Base-by-base conservation (phyloP, 164 flowering plant genomes). In the Piper betle region DNA sequence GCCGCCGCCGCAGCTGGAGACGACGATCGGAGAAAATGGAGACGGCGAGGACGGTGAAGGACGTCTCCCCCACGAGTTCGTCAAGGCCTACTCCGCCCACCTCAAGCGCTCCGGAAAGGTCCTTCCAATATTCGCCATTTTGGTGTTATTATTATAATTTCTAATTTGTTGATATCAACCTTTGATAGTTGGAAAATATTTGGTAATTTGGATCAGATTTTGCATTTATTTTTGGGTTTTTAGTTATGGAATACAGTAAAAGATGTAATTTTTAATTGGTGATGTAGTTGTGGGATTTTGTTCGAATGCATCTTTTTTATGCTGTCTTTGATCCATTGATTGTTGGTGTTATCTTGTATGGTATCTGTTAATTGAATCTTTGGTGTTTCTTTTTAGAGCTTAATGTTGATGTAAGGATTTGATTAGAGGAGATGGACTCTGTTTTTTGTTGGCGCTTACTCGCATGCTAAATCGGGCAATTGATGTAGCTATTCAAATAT, bases 81-180 rank as follows among this genome's bases (percentile, higher is more conserved):
- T 82, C 55, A 82, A 84, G 68, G 80, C 84, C 17, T 84, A 82
- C 62, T 53, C 90, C 2, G 77, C 84, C 59, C 91, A 85, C 52
- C 91, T 85, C 68, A 85, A 85, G 74, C 78, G 87, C 48, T 82
- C 86, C 18, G 87, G 91, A 61, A 85, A 85, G 86, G 91, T 81
- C 50, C 15, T 25, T 25, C 33, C 33, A 0, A 25, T 25, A 25
- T n/a, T n/a, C n/a, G n/a, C n/a, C n/a, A 15, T 43, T 43, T 7
- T 15, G 50, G 6, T 43, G 10, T 15, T 43, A 8, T 43, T 43
- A 43, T 12, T 12, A 15, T 42, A 6, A 0, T 42, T 6, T 11
- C 46, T 42, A 6, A 42, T 1, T 42, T 42, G 11, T 6, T 6
- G 46, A 11, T 11, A 6, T 19, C 37, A 12, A 10, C 20, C 20